Base-by-base conservation (phyloP, 2,329 filamentous ascomycete genomes). In the Fusarium sambucinum region DNA sequence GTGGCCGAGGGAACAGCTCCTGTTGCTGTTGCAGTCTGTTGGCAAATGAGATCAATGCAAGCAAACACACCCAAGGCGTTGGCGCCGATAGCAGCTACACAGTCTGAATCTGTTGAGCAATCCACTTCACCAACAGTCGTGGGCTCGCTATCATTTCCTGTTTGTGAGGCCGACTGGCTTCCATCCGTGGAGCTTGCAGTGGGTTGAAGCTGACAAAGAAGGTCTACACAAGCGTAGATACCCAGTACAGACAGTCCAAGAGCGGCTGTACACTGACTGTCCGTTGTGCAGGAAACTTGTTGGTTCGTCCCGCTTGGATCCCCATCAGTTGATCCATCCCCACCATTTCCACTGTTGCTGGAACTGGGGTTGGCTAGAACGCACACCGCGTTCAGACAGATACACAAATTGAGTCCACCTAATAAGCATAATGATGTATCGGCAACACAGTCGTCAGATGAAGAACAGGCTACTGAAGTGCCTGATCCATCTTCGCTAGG, bases 71-170 rank as follows among this genome's bases (percentile, higher is more conserved):
- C 59, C 19, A 64, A 6, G 6, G 25, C 45, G 1, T 5, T 27
- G 2, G 44, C 25, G 1, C 61, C 61, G 3, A 64, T 17, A 16
- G 53, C 45, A 1, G 25, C 59, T 1, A 59, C 44, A 3, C 60
- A 63, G 45, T 63, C 60, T 32, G 25, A 19, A 13, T 63, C 59
- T 16, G 60, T 63, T 12, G 30, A 14, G 4, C 60, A 63, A 6
- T 32, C 17, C 12, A 58, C 13, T 25, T 14, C 25, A 1, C 19
- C 35, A 6, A 35, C 41, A 4, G 29, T 35, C 2, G 45, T 32
- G 4, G 53, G 35, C 5, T 16, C 17, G 5, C 3, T 6, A 3
- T 25, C 30, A 4, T 45, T 23, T 11, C 23, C 52, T 11, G 60
- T 63, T 17, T n/a, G 16, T 3, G 44, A 63, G 29, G 59, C 25